Base-by-base conservation (phyloP, 2,329 filamentous ascomycete species). In the Dryadomyces quercus-mongolicae region DNA sequence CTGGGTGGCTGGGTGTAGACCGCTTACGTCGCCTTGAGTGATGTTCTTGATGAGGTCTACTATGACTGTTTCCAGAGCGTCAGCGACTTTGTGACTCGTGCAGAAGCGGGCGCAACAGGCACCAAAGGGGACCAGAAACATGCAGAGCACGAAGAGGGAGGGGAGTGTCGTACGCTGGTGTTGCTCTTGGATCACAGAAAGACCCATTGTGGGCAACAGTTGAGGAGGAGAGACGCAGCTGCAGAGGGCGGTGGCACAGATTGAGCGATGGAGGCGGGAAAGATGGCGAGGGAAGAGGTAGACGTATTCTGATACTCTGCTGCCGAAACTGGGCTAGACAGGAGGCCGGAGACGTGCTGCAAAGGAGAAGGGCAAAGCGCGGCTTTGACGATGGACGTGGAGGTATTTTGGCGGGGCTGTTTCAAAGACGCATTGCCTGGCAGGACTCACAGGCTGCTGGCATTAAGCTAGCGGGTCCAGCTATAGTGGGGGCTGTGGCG, bases 161-260 rank as follows among this genome's bases (percentile, higher is more conserved):
- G 31, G 36, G 4, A 3, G 12, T 13, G 15, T 54, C 79, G 69
- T 70, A 88, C 86, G 76, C 60, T 88, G 83, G 63, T 84, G 85
- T 76, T 95, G 89, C 65, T 90, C 83, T 66, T 90, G 83, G 65
- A 95, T 85, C 64, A 91, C 81, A 60, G 90, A 95, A 70, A 86
- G 75, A 64, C 82, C 85, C 89, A 95, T 95, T 64, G 69, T 83
- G 75, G 70, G 55, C 53, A 16, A 38, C 51, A 49, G 44, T 47
- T 22, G 16, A 31, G 12, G 18, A 49, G 48, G 13, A 43, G 31
- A 15, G 44, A 21, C 13, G 25, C 16, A 12, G 49, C 5, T 20
- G 51, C 13, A 43, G 25, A 31, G 36, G 38, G 12, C 10, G 42
- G 38, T 44, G 20, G 20, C 22, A 34, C 20, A 22, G 4, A 36